phyloP scores from a whole-genome alignment of 805 yeast species.

The Tetrapisispora taiwanensis region DNA sequence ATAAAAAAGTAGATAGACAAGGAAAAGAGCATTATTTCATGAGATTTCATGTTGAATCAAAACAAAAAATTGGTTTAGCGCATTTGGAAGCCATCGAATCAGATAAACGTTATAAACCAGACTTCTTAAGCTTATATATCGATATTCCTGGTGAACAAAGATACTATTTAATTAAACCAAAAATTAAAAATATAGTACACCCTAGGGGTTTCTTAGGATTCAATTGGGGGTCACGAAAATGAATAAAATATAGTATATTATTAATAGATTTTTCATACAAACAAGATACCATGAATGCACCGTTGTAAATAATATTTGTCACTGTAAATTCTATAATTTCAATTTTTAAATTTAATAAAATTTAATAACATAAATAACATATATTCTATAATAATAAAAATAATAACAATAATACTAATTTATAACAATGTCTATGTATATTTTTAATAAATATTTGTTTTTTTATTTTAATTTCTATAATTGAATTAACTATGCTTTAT shows the following conservation, averaged over 20 bases:
- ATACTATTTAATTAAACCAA: constrained; percentile 61
- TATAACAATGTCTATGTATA: background rate
- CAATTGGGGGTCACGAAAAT: constrained; percentile 72
- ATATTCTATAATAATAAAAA: background rate
- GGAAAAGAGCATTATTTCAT: constrained; percentile 74
- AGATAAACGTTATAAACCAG: constrained; percentile 45
- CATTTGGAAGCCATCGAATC: constrained; percentile 70
- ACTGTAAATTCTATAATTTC: background rate
- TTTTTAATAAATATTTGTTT: background rate
- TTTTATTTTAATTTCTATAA: background rate
- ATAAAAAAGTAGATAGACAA: constrained; percentile 49
- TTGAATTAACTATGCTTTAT: background rate
- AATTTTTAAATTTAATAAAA: background rate
- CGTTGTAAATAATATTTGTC: background rate
- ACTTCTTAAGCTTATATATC: constrained; percentile 59
- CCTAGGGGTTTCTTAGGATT: constrained; percentile 66
- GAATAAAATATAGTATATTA: background rate
- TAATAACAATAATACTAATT: too few relatives aligned
- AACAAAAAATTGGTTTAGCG: constrained; percentile 53
- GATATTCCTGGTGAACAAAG: constrained; percentile 67
- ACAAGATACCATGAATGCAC: too few relatives aligned
- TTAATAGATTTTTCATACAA: background rate
- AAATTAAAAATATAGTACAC: constrained; percentile 35
- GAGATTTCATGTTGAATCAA: constrained; percentile 80
- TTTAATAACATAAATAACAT: background rate